Conservation (phyloP, 495 filamentous ascomycete species). For the Chaetomium fimeti region DNA sequence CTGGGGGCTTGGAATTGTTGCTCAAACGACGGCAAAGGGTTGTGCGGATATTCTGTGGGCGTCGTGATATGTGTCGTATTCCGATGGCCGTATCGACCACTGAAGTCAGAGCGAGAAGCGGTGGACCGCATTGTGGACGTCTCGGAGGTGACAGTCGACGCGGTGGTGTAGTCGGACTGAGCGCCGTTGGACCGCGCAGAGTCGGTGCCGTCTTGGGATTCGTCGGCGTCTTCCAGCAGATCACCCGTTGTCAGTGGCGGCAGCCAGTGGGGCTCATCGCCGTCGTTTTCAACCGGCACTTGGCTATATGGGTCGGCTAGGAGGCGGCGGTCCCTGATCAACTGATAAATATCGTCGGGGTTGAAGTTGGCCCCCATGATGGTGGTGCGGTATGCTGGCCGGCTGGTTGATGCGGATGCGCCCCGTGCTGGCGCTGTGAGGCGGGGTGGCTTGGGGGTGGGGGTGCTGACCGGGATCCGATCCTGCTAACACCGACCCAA, state of each 20-base stretch:
- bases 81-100: neutral
- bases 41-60: neutral
- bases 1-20: slow-evolving; percentile 11
- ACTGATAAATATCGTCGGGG: slow-evolving; percentile 13
- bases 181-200: neutral
- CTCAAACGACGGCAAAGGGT: neutral
- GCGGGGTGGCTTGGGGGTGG: slow-evolving; percentile 8
- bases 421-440: neutral
- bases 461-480: slow-evolving; percentile 11
- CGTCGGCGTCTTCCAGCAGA: neutral
- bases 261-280: neutral
- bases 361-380: slow-evolving; percentile 10
- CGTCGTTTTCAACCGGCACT: neutral
- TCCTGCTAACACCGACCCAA: neutral
- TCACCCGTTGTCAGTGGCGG: neutral
- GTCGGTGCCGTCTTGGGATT: neutral
- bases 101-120: slow-evolving; percentile 21
- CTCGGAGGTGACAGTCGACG: neutral
- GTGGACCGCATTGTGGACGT: slow-evolving; percentile 14
- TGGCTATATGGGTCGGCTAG: neutral
- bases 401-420: neutral
- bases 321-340: neutral
- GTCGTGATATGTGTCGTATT: neutral
- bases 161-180: slow-evolving; percentile 4
- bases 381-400: slow-evolving; percentile 1